Evolutionary conservation across 331 rosid species (phyloP).

Genomic region (Acacia pycnantha): DNA sequence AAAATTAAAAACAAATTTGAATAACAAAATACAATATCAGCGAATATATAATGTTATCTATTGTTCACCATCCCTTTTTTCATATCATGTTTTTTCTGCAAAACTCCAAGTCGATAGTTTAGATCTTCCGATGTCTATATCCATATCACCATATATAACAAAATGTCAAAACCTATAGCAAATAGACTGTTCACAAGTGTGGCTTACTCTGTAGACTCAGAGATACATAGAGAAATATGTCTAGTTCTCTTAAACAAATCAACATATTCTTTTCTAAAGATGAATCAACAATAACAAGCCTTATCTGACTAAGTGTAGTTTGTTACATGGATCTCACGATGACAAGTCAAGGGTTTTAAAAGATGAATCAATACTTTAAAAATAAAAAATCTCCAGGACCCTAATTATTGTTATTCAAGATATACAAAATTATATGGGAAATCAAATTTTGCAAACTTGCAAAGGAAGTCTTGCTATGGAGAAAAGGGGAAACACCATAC

Average conservation of each 20-base stretch:
- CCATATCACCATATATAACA: background rate
- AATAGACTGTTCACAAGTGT: background rate
- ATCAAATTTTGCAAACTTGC: background rate
- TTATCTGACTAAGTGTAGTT: background rate
- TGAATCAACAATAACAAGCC: background rate
- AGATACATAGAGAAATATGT: background rate
- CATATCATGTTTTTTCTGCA: slow-evolving; percentile 1
- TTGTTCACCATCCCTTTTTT: background rate
- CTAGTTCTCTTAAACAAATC: background rate
- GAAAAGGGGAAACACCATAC: background rate
- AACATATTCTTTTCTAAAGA: background rate
- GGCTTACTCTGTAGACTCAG: background rate
- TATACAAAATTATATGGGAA: background rate
- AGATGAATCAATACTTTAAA: background rate
- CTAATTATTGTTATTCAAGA: background rate
- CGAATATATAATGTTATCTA: background rate
- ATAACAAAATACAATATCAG: background rate
- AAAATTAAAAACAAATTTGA: background rate
- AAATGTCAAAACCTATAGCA: background rate
- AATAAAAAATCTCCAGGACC: background rate
- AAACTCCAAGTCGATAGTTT: background rate
- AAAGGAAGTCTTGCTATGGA: background rate
- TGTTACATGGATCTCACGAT: background rate
- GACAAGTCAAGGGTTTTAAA: background rate
- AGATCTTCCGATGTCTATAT: background rate